Evolutionary conservation across 371 early-diverging fungal species (phyloP), one percentile per base, ranked within the genome.

Genomic region (Mortierella sp.): DNA sequence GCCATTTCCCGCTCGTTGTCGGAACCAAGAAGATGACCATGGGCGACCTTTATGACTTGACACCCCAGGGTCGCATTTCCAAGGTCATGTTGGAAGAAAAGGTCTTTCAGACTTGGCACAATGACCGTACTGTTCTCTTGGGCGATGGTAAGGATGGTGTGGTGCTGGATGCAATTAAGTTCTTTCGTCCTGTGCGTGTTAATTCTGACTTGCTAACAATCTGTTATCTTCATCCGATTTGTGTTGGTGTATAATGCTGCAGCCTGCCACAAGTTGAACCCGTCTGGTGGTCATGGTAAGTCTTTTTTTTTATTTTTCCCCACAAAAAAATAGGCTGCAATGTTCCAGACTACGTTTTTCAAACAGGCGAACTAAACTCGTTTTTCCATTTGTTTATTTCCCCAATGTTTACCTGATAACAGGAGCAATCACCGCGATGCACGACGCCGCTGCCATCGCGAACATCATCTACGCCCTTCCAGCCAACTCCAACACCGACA

Each of bases 381-480:
- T 32, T 1, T 74, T 43, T 18, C 32, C 8, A 70, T 41, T 46
- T 44, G 4, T 21, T 49, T 12, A 46, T 32, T 32, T 63, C 18
- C 27, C 51, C 51, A 51, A 29, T 29, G 27, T 29, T 63, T 35
- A 29, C 27, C 29, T 32, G 38, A 3, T 1, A 27, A 21, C 49
- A 76, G 84, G 84, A 54, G 84, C 84, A 27, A 78, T 81, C 14
- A 78, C 75, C 43, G 84, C 84, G 5, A 80, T 84, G 49, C 84
- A 84, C 38, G 84, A 84, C 70, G 81, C 84, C 1, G 72, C 81
- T 11, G 72, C 77, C 0, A 56, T 84, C n/a, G 81, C 81, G 4
- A 84, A 84, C 54, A 58, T 60, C 27, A n/a, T 84, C 8, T 78
- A 84, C 29, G 78, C 78, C 24, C 73, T 84, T 0, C 58, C 78